Percentiles rank a stretch among this genome's conserved stretches.
phyloP scores from a whole-genome alignment of 345 rosid species.

The Zanthoxylum bungeanum region DNA sequence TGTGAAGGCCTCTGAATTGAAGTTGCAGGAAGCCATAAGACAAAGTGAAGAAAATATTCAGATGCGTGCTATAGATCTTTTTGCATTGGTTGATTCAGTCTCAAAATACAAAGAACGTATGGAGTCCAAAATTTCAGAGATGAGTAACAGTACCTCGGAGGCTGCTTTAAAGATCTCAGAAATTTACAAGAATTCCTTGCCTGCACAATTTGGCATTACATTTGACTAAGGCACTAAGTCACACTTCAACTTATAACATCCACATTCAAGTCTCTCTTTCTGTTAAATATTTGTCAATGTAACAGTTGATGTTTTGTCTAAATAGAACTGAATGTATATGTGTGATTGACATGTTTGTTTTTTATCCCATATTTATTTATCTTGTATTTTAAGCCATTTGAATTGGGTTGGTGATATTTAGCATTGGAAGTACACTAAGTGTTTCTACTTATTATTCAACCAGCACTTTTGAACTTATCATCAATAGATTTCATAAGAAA shows the following conservation, averaged over 20 bases:
- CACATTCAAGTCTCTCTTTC: not conserved
- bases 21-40: slow-evolving; percentile 57
- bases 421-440: no score
- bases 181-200: slow-evolving; percentile 36
- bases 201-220: slow-evolving; percentile 21
- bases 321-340: no score
- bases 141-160: slow-evolving; percentile 48
- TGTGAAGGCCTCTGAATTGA: slow-evolving; percentile 35
- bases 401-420: no score
- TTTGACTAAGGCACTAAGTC: not conserved
- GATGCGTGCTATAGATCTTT: slow-evolving; percentile 46
- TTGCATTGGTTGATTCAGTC: slow-evolving; percentile 53
- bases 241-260: not conserved
- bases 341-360: no score
- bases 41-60: slow-evolving; percentile 63
- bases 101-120: slow-evolving; percentile 64
- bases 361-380: no score
- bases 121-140: slow-evolving; percentile 50
- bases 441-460: no score
- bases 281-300: no score
- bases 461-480: no score
- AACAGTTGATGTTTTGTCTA: no score
- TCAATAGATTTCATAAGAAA: no score
- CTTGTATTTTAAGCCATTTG: no score
- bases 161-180: slow-evolving; percentile 45